Evolutionary conservation across 441 rosid species (phyloP), one percentile per base, ranked within the genome.

Genomic region (Arabidopsis lyrata): DNA sequence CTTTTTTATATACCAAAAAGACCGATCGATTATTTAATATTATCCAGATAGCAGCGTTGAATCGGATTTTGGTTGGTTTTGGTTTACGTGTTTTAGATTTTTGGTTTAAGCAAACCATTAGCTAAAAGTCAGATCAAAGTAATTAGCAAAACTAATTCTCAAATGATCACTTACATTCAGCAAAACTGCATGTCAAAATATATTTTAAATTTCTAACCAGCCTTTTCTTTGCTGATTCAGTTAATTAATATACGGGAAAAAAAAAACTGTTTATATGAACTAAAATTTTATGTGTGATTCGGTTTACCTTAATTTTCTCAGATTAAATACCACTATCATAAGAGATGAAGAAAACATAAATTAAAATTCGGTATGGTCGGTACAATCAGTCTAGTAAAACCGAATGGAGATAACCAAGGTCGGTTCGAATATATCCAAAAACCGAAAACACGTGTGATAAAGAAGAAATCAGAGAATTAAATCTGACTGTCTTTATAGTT

Each of bases 361-460:
- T 34, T 7, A 34, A 34, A 38, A 8, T 38, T 38, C 3, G 5
- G 1, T 38, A 9, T 38, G 42, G 42, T 10, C 16, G 29, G 71
- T 32, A 54, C 55, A 73, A 22, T 63, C 49, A 16, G 8, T 18
- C 15, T 24, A 52, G 2, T 29, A n/a, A 62, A 63, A 34, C 64
- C 34, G 16, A 44, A 22, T 64, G 0, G 9, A 61, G 49, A 62
- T 8, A 39, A 62, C 24, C 52, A 62, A 61, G 31, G 20, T 65
- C 34, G 52, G 58, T 63, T 65, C 5, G 15, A 18, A 18, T 74
- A 48, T 29, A 31, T 35, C 10, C 13, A 10, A 65, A 49, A 75
- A 60, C 48, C 49, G 70, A 34, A 69, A 76, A 48, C 80, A 77
- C 71, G 80, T 58, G 72, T 32, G 67, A 56, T 52, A 39, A 41